A percentile compares a stretch with the other conserved stretches of the same genome.
Conservation (phyloP, 2,329 filamentous ascomycete species). For the Nemania sp. region DNA sequence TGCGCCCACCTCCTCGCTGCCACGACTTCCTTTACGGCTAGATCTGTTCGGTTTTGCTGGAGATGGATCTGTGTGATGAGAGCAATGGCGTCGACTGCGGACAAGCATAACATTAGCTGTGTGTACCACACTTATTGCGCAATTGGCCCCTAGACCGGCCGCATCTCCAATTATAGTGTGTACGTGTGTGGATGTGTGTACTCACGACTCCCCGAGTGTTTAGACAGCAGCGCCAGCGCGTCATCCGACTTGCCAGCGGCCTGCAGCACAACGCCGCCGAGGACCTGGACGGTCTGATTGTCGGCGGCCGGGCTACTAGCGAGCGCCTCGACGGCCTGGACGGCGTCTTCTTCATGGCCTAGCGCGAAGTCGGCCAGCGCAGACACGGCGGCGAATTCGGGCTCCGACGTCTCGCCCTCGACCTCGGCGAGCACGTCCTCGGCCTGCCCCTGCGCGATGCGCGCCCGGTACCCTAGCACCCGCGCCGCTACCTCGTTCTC, state of each 20-base stretch:
- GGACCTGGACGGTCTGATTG: conserved; percentile 78
- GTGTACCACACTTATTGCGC: background rate
- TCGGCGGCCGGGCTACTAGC: conserved; percentile 67
- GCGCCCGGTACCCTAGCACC: conserved; percentile 78
- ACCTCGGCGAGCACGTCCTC: conserved; percentile 72
- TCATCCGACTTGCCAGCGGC: conserved; percentile 81
- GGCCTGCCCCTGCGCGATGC: conserved; percentile 79
- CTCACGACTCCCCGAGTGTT: conserved; percentile 85
- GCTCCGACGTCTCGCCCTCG: conserved; percentile 60
- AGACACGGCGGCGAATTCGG: conserved; percentile 75
- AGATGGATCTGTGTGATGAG: conserved; percentile 92
- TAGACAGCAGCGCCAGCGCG: conserved; percentile 75
- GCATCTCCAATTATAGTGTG: background rate
- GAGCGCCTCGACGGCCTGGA: conserved; percentile 67
- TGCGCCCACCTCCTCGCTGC: conserved; percentile 92
- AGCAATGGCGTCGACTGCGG: conserved; percentile 71
- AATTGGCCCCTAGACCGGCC: background rate
- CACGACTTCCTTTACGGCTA: conserved; percentile 86
- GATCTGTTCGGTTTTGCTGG: conserved; percentile 85
- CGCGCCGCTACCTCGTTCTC: conserved; percentile 77
- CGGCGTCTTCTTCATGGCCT: conserved; percentile 65
- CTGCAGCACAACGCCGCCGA: conserved; percentile 81
- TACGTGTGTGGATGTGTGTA: no score
- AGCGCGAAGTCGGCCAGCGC: conserved; percentile 70
- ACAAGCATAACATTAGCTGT: conserved; percentile 1